Evolutionary conservation across 2,329 filamentous ascomycete genomes (phyloP), one percentile per base, ranked within the genome.

Genomic region (Phaeosphaeriaceae sp.): DNA sequence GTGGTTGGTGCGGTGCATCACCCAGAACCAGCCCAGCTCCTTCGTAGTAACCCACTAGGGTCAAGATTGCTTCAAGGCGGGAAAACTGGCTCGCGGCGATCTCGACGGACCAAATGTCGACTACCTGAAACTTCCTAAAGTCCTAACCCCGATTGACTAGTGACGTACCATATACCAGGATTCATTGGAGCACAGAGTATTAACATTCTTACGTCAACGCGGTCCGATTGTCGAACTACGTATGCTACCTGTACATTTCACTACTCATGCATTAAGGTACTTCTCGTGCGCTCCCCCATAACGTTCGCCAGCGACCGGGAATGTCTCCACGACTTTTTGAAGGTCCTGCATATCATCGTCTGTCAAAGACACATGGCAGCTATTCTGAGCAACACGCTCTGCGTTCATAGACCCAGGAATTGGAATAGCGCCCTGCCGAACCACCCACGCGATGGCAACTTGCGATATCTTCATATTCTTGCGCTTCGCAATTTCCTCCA

Each of bases 361-460:
- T 5, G 25, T 50, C 27, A 50, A 11, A 15, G 7, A 7, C 5
- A 33, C 48, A 7, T 36, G 5, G 7, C 77, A 81, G 9, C 79
- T 74, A 63, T 90, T 90, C 78, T 89, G 86, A 7, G 76, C 64
- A 9, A 89, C 81, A 17, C 87, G 79, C 24, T 78, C 79, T 4
- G 74, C 77, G 13, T 80, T 85, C 2, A 84, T 84, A 6, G 87
- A 83, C 2, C 88, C 88, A 0, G 88, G 88, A 64, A 90, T 89
- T 7, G 88, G 87, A 52, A 90, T 84, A 80, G 84, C 82, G 47
- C 82, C 85, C 7, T 82, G 79, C 25, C 76, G 78, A 40, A 78
- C 66, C 2, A 85, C 74, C 88, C 89, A 92, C 45, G 80, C 83
- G 52, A 92, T 80, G 17, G 88, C 88, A 17, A 91, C 77, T 75